Base-by-base conservation (phyloP, 108 stramenopile species). In the Cyclotella kingstonii region DNA sequence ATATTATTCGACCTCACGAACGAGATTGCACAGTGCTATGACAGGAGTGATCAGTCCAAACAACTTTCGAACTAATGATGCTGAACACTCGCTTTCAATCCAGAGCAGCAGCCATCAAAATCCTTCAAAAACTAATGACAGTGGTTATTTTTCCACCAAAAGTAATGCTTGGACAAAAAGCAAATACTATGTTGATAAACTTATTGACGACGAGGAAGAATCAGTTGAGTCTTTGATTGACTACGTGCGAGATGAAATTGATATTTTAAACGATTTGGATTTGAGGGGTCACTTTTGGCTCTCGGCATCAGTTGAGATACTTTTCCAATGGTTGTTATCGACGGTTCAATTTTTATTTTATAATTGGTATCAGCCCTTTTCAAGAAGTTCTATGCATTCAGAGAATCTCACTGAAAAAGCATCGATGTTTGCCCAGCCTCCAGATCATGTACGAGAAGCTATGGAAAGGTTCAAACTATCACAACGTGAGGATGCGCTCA, bases 391-490 rank as follows among this genome's bases (percentile, higher is more conserved):
- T 18, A 17, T 44, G 10, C 31, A 60, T 7, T 6, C 11, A 30
- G 53, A 30, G 33, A 54, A 22, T 18, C 6, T 19, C 21, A 22
- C 31, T 54, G 31, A 9, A 2, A 35, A 15, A 35, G 28, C 15
- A 14, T 27, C 27, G 12, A 47, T 29, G 15, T 51, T 60, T 47
- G 21, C 26, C 22, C 46, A 57, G 35, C 66, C 66, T 1, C 66
- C 66, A 40, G 54, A 28, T 29, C 54, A 67, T 28, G 54, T 67
- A 0, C 25, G 35, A 2, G 46, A 68, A 18, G 67, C 67, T 43
- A 59, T 68, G 67, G 67, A 59, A 31, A 48, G 67, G 23, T 55
- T 38, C 19, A 66, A 48, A 38, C 22, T 31, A 19, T 60, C 44
- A 21, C 30, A 23, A 21, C 36, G 23, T 1, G 36, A 30, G 15